Percentiles rank a stretch among this genome's conserved stretches.
Conservation (phyloP, 2,329 filamentous ascomycete species). For the Parastagonospora nodorum region DNA sequence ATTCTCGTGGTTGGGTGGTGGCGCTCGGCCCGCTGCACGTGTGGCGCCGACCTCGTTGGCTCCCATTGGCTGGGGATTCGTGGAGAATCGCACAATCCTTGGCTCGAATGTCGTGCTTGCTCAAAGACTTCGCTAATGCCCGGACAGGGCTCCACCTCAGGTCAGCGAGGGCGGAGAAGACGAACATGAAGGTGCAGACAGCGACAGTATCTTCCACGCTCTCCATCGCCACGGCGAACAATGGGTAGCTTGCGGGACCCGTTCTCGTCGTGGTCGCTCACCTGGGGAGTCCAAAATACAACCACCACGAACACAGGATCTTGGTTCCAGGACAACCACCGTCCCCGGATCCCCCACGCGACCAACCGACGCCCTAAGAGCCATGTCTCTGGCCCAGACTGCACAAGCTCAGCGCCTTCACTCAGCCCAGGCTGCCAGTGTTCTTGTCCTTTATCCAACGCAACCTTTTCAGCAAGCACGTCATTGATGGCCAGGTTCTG, state of each 20-base stretch:
- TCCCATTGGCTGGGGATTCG: too few relatives aligned
- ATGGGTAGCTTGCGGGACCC: neutral
- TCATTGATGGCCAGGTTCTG: conserved; percentile 23
- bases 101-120: too few relatives aligned
- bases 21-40: too few relatives aligned
- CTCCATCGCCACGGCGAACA: neutral
- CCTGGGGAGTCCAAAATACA: neutral
- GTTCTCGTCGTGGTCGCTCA: neutral
- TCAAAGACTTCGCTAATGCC: too few relatives aligned
- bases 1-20: too few relatives aligned
- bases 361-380: conserved; percentile 21
- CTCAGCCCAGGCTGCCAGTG: conserved; percentile 22
- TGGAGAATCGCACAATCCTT: too few relatives aligned
- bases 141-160: too few relatives aligned
- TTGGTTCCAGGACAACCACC: conserved; percentile 6
- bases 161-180: too few relatives aligned
- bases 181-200: too few relatives aligned
- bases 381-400: conserved; percentile 33
- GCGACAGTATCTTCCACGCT: too few relatives aligned
- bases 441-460: conserved; percentile 22
- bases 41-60: too few relatives aligned
- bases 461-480: conserved; percentile 22
- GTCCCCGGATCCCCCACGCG: conserved; percentile 10
- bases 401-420: conserved; percentile 33
- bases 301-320: neutral